Evolutionary conservation across 345 rosid genomes (phyloP), one percentile per base, ranked within the genome.

Genomic region (Theobroma cacao): DNA sequence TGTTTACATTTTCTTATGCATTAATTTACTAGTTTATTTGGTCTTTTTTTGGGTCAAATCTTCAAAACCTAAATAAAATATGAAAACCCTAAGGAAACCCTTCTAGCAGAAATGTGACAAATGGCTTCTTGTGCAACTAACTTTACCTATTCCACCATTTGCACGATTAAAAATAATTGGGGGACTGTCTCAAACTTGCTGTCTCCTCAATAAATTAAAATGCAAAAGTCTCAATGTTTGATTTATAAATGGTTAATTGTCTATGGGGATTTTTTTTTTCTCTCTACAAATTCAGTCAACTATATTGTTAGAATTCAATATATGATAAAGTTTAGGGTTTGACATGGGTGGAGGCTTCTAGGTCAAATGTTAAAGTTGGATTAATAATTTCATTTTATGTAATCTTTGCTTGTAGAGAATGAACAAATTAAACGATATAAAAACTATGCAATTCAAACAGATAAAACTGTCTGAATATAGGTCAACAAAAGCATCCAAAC

Each of bases 101-200:
- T 20, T 18, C 1, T 5, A 72, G 18, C 75, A 52, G 14, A 43
- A 80, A 18, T 40, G 74, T 45, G 84, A 77, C 87, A 81, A 79
- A 75, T 84, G 84, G 80, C 82, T 41, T 50, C 70, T 66, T 80
- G 38, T 70, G 66, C 81, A 78, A 71, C 64, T 30, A 30, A 17
- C 40, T 33, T 41, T 66, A 67, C 77, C 74, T 61, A 56, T 80
- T 77, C 81, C 74, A 53, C 64, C 59, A 48, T 22, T 2, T 13
- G 6, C 3, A 20, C 7, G 13, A 47, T 58, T 74, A 7, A 59
- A 73, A 67, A 67, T 30, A 34, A 13, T 8, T 7, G 55, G 11
- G 48, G 55, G 7, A 15, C 75, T 47, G 76, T 64, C 80, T 59
- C 65, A 33, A 50, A 55, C 74, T 74, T 63, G 74, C 64, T 80